phyloP scores from a whole-genome alignment of 129 eudicot species.

The Flaveria sonorensis region DNA sequence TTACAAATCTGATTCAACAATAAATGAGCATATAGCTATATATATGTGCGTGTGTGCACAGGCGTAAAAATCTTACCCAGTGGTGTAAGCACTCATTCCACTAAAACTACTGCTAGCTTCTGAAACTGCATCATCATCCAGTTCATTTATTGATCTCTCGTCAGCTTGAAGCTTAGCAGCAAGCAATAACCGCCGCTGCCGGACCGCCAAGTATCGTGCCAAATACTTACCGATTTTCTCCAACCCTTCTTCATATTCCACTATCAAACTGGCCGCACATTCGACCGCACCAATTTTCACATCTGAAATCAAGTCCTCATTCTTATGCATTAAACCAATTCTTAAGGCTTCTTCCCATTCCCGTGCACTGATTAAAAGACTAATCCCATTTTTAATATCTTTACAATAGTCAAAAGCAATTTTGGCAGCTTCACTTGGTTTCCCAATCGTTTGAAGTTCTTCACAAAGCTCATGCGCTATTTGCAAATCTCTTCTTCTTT shows the following conservation, averaged over 20 bases:
- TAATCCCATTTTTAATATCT: conserved; percentile 63
- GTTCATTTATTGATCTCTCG: conserved; percentile 54
- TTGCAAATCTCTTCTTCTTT: conserved; percentile 33
- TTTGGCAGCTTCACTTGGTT: conserved; percentile 91
- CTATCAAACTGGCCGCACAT: conserved; percentile 56
- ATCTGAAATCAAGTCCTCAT: conserved; percentile 57
- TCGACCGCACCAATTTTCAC: conserved; percentile 73
- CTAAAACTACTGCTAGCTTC: conserved; percentile 96
- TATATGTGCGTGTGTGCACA: neutral
- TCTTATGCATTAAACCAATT: conserved; percentile 59
- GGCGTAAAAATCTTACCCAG: conserved; percentile 58
- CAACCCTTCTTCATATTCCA: conserved; percentile 77
- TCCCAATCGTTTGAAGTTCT: conserved; percentile 89
- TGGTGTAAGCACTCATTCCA: conserved; percentile 98
- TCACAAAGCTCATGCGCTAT: conserved; percentile 83
- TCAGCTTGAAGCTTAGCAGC: conserved; percentile 82
- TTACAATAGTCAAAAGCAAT: conserved; percentile 80
- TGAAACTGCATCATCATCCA: conserved; percentile 92
- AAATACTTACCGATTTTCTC: conserved; percentile 94
- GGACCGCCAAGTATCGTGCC: conserved; percentile 83
- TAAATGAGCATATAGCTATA: neutral
- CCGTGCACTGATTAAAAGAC: conserved; percentile 73
- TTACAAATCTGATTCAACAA: neutral
- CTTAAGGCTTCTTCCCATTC: conserved; percentile 96
- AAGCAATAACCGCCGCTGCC: conserved; percentile 85